Evolutionary conservation across 805 yeast genomes (phyloP).

Genomic region (Sporopachydermia quercuum): DNA sequence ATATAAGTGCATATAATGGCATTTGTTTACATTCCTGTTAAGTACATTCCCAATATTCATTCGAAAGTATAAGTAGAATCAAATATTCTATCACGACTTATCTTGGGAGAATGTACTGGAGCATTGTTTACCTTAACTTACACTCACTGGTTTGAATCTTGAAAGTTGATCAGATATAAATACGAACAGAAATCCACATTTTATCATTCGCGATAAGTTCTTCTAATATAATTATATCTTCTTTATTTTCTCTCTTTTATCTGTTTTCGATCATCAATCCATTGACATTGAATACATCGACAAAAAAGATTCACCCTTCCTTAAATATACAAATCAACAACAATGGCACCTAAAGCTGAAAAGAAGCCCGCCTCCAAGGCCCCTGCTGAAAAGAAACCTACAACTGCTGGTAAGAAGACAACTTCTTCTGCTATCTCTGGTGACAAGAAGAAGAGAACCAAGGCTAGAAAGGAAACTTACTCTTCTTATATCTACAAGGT

Average conservation of each 20-base stretch:
- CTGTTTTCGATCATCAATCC: conserved; percentile 1
- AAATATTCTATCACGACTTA: no score
- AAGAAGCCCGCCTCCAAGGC: conserved; percentile 80
- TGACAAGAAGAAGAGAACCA: conserved; percentile 81
- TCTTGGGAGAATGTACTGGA: no score
- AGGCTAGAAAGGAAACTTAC: conserved; percentile 96
- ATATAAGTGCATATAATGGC: no score
- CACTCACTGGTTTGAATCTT: no score
- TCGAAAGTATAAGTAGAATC: no score
- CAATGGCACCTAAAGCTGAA: conserved; percentile 15
- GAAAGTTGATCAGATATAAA: no score
- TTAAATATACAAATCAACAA: not conserved
- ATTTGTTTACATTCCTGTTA: no score
- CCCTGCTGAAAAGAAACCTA: conserved; percentile 90
- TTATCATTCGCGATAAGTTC: not conserved
- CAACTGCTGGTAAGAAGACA: conserved; percentile 76
- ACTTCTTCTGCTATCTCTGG: conserved; percentile 45
- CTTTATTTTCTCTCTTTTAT: no score
- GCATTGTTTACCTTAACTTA: no score
- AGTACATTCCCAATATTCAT: no score
- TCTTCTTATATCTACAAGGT: conserved; percentile 97
- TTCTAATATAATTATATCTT: not conserved
- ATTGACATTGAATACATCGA: conserved; percentile 1
- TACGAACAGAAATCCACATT: not conserved
- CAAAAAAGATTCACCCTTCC: not conserved